Conservation (phyloP, 495 filamentous ascomycete species). For the Aspergillus taichungensis region DNA sequence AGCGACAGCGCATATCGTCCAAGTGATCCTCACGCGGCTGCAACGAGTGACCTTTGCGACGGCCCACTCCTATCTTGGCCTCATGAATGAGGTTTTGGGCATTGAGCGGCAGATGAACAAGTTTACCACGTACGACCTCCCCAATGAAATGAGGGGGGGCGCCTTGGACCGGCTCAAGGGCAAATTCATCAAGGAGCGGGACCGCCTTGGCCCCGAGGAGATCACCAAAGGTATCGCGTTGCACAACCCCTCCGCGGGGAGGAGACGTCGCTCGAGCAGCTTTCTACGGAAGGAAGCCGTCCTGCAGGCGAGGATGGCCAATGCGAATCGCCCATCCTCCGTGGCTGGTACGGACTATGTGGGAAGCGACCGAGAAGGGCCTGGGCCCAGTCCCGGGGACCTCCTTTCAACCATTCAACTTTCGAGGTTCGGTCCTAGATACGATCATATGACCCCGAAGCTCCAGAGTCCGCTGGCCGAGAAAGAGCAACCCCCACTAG, state of each 20-base stretch:
- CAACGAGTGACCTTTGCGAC: conserved; percentile 92
- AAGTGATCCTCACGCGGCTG: conserved; percentile 89
- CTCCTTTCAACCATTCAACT: conserved; percentile 72
- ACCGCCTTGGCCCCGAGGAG: conserved; percentile 77
- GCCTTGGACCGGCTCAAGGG: conserved; percentile 83
- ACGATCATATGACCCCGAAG: conserved; percentile 23
- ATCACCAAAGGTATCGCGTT: conserved; percentile 89
- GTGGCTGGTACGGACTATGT: conserved; percentile 11
- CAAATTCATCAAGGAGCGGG: conserved; percentile 80
- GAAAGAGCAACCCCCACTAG: conserved; percentile 46
- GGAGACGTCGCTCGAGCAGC: conserved; percentile 62
- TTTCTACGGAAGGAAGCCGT: conserved; percentile 73
- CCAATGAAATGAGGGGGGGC: conserved; percentile 80
- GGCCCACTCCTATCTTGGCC: conserved; percentile 84
- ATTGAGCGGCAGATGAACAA: conserved; percentile 88
- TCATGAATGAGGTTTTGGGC: conserved; percentile 81
- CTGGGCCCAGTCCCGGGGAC: conserved; percentile 61
- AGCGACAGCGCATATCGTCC: conserved; percentile 93
- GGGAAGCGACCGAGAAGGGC: conserved; percentile 16
- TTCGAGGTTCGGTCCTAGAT: conserved; percentile 46
- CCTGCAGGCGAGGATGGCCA: conserved; percentile 51
- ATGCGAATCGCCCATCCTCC: conserved; percentile 15
- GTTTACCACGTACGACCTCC: conserved; percentile 84
- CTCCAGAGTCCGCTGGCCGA: conserved; percentile 51
- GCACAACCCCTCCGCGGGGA: conserved; percentile 67